Percentiles rank a stretch among this genome's conserved stretches.
Evolutionary conservation across 2,329 filamentous ascomycete species (phyloP).

Genomic region (Lasiodiplodia sp.): DNA sequence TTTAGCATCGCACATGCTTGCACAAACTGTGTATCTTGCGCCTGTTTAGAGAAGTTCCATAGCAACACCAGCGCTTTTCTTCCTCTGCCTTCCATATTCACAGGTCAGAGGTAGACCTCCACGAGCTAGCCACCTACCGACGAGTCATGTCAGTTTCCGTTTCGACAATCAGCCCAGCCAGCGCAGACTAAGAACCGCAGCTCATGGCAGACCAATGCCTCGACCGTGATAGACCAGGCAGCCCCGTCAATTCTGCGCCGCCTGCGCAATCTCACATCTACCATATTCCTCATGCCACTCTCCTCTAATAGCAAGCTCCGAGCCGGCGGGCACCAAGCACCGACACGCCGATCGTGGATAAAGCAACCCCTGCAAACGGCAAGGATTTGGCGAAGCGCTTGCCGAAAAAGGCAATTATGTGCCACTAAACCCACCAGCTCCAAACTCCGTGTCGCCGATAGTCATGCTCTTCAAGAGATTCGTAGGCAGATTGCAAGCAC

Average conservation of each 20-base stretch:
- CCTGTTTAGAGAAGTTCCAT: too few relatives aligned
- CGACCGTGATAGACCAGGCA: too few relatives aligned
- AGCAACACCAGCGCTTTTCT: too few relatives aligned
- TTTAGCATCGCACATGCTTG: too few relatives aligned
- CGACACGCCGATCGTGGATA: constrained; percentile 2
- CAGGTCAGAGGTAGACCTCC: too few relatives aligned
- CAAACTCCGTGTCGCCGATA: neutral
- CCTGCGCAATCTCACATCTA: neutral
- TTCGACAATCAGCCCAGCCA: too few relatives aligned
- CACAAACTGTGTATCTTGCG: too few relatives aligned
- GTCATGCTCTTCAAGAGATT: neutral
- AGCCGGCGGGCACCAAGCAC: neutral
- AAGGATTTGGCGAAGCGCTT: constrained; percentile 2
- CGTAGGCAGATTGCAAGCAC: neutral
- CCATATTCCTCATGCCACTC: neutral
- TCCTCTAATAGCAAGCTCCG: neutral
- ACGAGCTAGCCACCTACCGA: too few relatives aligned
- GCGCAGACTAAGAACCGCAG: too few relatives aligned
- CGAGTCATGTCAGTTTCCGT: too few relatives aligned
- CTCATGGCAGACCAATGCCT: too few relatives aligned
- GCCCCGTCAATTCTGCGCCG: neutral
- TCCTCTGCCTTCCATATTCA: too few relatives aligned
- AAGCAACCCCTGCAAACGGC: constrained; percentile 1
- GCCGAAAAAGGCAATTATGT: constrained; percentile 14
- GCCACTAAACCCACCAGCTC: neutral